Conservation (phyloP, 768 basidiomycete genomes). For the Suillus luteus region DNA sequence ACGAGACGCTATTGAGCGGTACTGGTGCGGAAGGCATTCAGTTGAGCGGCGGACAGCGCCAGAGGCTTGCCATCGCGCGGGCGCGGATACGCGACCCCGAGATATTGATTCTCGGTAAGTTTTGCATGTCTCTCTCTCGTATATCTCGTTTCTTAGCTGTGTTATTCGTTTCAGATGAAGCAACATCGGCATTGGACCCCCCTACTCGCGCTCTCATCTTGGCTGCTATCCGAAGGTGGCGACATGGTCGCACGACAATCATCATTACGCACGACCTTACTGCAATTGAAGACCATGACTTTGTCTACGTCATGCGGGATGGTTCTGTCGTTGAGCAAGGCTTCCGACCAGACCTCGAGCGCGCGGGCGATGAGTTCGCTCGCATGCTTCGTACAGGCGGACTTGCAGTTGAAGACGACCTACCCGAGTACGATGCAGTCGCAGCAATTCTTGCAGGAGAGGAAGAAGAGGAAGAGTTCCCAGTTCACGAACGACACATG, state of each 20-base stretch:
- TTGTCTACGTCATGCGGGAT: conserved; percentile 88
- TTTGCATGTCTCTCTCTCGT: background rate
- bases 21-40: conserved; percentile 67
- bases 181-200: conserved; percentile 82
- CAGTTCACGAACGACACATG: conserved; percentile 40
- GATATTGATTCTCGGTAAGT: conserved; percentile 87
- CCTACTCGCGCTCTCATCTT: conserved; percentile 87
- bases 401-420: conserved; percentile 43
- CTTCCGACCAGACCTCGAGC: conserved; percentile 78
- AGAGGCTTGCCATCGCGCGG: conserved; percentile 86
- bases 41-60: conserved; percentile 90
- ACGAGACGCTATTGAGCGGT: conserved; percentile 68
- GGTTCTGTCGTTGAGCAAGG: conserved; percentile 84
- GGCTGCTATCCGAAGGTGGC: conserved; percentile 67
- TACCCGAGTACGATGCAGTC: conserved; percentile 40
- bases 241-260: conserved; percentile 59
- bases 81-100: conserved; percentile 84
- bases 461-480: conserved; percentile 33
- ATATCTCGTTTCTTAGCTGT: conserved; percentile 3
- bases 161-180: conserved; percentile 57
- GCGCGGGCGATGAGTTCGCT: conserved; percentile 63
- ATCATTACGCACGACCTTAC: conserved; percentile 91
- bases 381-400: conserved; percentile 71
- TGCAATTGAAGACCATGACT: conserved; percentile 74
- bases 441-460: conserved; percentile 51